Conservation (phyloP, 2,329 filamentous ascomycete genomes). For the Leptosphaerulina australis region DNA sequence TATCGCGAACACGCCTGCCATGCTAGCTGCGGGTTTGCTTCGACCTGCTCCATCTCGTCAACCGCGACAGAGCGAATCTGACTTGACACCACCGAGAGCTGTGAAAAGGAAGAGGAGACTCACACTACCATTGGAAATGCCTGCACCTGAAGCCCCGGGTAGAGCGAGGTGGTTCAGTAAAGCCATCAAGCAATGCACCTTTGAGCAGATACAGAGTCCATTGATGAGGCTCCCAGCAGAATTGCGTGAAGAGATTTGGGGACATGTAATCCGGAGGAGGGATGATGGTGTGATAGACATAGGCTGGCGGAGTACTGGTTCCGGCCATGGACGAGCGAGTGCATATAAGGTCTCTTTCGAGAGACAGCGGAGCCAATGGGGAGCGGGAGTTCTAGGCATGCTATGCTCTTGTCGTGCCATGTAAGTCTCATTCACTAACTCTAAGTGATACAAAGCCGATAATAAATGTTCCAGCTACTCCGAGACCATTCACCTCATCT, state of each 20-base stretch:
- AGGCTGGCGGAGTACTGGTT: background rate
- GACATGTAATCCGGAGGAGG: background rate
- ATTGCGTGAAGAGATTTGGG: constrained; percentile 3
- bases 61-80: background rate
- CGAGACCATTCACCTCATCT: background rate
- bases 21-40: background rate
- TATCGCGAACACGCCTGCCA: background rate
- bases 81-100: background rate
- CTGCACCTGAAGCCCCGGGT: background rate
- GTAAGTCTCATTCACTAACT: background rate
- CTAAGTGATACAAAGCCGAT: background rate
- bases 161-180: constrained; percentile 1
- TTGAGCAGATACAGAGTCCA: background rate
- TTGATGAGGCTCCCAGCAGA: constrained; percentile 1
- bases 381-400: background rate
- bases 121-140: background rate
- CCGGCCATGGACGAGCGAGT: constrained; percentile 1
- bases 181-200: background rate
- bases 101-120: constrained; percentile 1
- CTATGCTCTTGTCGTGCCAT: constrained; percentile 2
- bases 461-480: background rate
- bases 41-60: background rate
- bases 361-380: background rate
- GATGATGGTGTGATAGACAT: background rate
- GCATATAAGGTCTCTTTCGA: background rate